Percentiles rank a stretch among this genome's conserved stretches.
These are phyloP conservation scores for Entomortierella lignicola DNA, from an alignment of 192 early-diverging fungal genomes.

Conservation along the genomic window DNA sequence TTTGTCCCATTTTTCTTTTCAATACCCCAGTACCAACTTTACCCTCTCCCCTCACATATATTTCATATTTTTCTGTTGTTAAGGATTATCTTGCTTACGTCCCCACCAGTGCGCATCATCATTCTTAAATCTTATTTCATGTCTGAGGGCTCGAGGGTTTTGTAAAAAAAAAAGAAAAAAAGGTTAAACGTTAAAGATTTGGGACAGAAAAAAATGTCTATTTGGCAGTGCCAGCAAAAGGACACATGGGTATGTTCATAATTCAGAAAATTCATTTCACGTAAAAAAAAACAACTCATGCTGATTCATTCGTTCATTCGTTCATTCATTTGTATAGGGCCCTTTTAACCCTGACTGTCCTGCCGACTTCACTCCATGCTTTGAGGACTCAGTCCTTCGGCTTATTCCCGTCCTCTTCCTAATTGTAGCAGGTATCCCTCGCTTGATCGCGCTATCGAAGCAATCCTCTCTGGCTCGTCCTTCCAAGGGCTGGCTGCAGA, in stretches of 20 bases:
- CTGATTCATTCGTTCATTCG: no score
- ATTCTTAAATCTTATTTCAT: background rate
- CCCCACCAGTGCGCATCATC: background rate
- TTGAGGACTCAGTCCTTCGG: conserved; percentile 44
- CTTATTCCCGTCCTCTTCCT: conserved; percentile 27
- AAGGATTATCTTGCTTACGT: no score
- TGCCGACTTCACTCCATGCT: conserved; percentile 55
- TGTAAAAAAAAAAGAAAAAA: no score
- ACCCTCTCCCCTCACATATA: background rate
- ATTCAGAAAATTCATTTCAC: background rate
- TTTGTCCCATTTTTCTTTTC: background rate
- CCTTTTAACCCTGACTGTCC: conserved; percentile 49
- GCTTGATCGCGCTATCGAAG: conserved; percentile 13
- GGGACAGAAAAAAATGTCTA: conserved; percentile 41
- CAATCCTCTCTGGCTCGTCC: conserved; percentile 14
- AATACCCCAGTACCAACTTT: background rate
- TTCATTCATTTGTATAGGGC: conserved; percentile 19
- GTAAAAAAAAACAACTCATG: background rate
- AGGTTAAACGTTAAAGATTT: background rate
- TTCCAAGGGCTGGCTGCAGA: conserved; percentile 27
- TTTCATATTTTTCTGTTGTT: background rate
- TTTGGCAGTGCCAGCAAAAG: conserved; percentile 43
- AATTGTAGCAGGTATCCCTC: conserved; percentile 14
- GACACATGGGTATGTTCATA: conserved; percentile 22
- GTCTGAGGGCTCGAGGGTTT: no score